phyloP scores from a whole-genome alignment of 352 stramenopile genomes.

The Bremia lactucae region DNA sequence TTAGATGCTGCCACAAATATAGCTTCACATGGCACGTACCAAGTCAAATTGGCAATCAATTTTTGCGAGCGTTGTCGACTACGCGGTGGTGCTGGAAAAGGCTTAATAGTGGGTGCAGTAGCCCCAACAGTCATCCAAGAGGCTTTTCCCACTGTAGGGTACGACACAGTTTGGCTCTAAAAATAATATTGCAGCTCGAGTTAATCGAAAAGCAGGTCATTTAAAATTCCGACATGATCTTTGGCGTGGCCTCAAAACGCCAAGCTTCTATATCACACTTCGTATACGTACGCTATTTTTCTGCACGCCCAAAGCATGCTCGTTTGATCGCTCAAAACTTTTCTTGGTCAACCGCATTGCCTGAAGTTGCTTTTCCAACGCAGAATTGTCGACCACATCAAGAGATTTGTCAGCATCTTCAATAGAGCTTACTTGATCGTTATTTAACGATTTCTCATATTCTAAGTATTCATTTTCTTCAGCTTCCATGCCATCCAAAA shows the following conservation, averaged over 20 bases:
- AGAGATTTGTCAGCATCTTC: conserved; percentile 10
- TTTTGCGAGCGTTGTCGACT: conserved; percentile 47
- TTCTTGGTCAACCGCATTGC: conserved; percentile 38
- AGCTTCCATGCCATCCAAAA: conserved; percentile 70
- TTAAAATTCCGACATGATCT: conserved; percentile 7
- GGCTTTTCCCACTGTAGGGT: conserved; percentile 46
- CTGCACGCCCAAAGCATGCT: conserved; percentile 2
- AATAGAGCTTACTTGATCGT: conserved; percentile 4
- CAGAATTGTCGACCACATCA: conserved; percentile 12
- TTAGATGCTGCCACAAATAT: no score
- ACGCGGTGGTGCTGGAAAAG: conserved; percentile 19
- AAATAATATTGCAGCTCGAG: conserved; percentile 1
- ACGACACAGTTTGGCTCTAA: conserved; percentile 25
- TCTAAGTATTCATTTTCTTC: conserved; percentile 52
- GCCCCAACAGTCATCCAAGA: conserved; percentile 43
- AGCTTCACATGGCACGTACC: no score
- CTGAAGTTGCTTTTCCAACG: conserved; percentile 42
- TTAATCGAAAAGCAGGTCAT: background rate
- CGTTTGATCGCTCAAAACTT: conserved; percentile 11
- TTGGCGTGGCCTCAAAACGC: conserved; percentile 10
- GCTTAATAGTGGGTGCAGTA: conserved; percentile 4
- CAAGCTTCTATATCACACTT: conserved; percentile 1
- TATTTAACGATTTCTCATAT: conserved; percentile 32
- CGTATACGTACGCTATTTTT: conserved; percentile 1
- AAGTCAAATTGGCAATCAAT: conserved; percentile 46